These are phyloP conservation scores for Myriangium duriaei DNA, from an alignment of 2,329 filamentous ascomycete genomes.

Conservation along the genomic window DNA sequence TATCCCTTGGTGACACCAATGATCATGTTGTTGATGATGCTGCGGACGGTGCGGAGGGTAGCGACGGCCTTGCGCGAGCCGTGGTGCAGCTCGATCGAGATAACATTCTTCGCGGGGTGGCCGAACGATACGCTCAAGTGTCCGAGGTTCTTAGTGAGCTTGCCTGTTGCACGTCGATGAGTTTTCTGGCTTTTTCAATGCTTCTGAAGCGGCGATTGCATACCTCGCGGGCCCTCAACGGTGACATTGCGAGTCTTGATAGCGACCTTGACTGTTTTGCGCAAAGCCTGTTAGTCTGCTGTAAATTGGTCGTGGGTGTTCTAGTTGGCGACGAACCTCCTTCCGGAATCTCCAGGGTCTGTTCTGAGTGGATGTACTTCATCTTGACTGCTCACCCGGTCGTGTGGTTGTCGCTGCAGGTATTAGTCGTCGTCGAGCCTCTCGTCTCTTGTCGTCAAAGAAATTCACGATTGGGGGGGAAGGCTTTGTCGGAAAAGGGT, in stretches of 20 bases:
- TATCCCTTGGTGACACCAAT: constrained; percentile 97
- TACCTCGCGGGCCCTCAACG: constrained; percentile 92
- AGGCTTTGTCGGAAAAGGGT: constrained; percentile 5
- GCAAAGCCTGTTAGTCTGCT: constrained; percentile 14
- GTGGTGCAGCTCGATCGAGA: constrained; percentile 98
- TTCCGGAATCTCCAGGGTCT: constrained; percentile 90
- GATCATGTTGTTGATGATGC: constrained; percentile 97
- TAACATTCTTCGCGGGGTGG: constrained; percentile 68
- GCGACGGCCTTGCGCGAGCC: constrained; percentile 95
- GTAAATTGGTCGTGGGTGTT: constrained; percentile 11
- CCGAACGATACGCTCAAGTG: constrained; percentile 96
- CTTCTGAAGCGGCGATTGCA: constrained; percentile 14
- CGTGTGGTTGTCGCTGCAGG: constrained; percentile 9
- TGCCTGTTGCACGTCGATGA: constrained; percentile 45
- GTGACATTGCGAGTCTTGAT: constrained; percentile 96
- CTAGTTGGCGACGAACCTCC: constrained; percentile 75
- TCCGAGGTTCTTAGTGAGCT: constrained; percentile 91
- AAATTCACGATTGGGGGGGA: not conserved
- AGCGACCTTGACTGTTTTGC: constrained; percentile 71
- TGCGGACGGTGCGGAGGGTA: constrained; percentile 93
- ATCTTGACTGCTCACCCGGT: constrained; percentile 53
- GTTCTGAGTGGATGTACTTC: constrained; percentile 99
- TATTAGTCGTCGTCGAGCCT: constrained; percentile 1
- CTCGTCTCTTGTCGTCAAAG: constrained; percentile 1
- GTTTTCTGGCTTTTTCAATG: constrained; percentile 14